phyloP scores from a whole-genome alignment of 257 asterid genomes.

The Avicennia marina region DNA sequence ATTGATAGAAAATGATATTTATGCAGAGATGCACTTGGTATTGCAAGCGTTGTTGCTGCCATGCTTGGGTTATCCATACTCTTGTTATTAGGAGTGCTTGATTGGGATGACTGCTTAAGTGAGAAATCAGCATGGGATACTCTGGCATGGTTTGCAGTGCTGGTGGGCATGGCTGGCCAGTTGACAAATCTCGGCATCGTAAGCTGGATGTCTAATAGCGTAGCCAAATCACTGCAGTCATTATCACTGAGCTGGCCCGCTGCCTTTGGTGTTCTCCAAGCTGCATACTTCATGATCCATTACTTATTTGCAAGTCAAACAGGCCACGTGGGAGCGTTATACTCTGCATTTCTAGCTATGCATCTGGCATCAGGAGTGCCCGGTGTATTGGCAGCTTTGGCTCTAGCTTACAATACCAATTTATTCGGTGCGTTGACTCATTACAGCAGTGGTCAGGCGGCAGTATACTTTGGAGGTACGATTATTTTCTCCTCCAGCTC shows the following conservation, averaged over 20 bases:
- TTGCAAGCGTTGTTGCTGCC: constrained; percentile 93
- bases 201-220: constrained; percentile 79
- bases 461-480: constrained; percentile 91
- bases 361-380: constrained; percentile 91
- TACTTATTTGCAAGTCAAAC: constrained; percentile 95
- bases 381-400: constrained; percentile 73
- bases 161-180: constrained; percentile 96
- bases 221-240: constrained; percentile 61
- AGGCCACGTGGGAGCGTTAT: constrained; percentile 93
- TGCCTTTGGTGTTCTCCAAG: constrained; percentile 85
- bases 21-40: constrained; percentile 80
- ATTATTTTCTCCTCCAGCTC: background rate
- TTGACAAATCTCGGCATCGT: constrained; percentile 85
- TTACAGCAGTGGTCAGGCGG: constrained; percentile 98
- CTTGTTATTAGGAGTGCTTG: constrained; percentile 64
- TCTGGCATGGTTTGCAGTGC: constrained; percentile 95
- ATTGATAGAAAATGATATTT: constrained; percentile 14
- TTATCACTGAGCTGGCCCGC: constrained; percentile 92
- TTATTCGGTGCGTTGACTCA: constrained; percentile 93
- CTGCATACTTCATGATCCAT: constrained; percentile 78
- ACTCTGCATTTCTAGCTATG: constrained; percentile 96
- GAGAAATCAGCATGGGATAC: constrained; percentile 99
- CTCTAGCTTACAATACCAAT: constrained; percentile 85
- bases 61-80: constrained; percentile 93
- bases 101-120: constrained; percentile 93